Evolutionary conservation across 257 asterid species (phyloP), one percentile per base, ranked within the genome.

Genomic region (Parsonsia alboflavescens): DNA sequence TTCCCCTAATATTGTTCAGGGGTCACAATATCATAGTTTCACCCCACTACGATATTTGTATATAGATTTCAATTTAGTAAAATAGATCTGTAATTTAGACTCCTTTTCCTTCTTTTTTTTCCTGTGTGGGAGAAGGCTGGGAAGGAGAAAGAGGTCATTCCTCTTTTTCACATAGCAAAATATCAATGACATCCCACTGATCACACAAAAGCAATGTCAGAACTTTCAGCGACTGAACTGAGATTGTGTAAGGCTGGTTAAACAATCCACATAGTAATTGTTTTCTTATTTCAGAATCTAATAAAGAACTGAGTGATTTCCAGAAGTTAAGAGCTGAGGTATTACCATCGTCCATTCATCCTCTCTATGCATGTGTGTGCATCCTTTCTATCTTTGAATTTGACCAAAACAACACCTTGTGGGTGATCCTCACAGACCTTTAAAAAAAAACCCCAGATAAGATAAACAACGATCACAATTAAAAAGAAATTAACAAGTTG

Each of bases 361-460:
- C 84, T 68, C 85, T 90, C 98, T 76, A 91, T 90, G 91, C 98
- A 93, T 83, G 84, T 90, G 39, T 76, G 86, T 62, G 97, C 98
- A 82, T 91, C 97, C 77, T 82, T 88, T 41, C 85, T 76, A 76
- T 93, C 98, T 79, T 89, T 91, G 39, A 77, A 93, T 87, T 78
- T 93, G 80, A 91, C 92, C 85, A 93, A 81, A 79, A 93, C 71
- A 80, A 90, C 98, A 63, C 98, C 98, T 74, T 87, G 97, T 2
- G 97, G 98, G 72, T 93, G 87, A 83, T 86, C 91, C 82, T 90
- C 98, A 68, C 98, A 93, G 56, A 93, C 89, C 98, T 91, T 85
- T 77, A 82, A 53, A 76, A 78, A 65, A 49, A 70, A 56, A 33
- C 39, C 42, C 49, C 49, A 6, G 59, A 21, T 67, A 75, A 72